phyloP scores from a whole-genome alignment of 2,329 filamentous ascomycete species.

The Sclerotinia glacialis region DNA sequence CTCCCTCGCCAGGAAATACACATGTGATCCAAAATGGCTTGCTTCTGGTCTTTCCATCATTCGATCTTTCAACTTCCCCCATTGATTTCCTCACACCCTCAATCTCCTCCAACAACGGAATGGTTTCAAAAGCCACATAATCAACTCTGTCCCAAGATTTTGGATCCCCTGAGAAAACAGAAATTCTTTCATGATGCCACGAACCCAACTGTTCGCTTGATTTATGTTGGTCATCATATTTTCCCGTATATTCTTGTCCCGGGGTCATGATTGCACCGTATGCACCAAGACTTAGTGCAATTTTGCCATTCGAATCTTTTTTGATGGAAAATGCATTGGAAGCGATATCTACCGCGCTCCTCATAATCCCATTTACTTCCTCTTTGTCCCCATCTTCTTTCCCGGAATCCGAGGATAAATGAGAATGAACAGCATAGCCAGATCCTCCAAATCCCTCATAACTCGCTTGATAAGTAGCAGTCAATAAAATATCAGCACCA shows the following conservation, averaged over 20 bases:
- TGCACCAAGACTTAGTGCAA: slow-evolving; percentile 62
- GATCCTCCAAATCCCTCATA: slow-evolving; percentile 49
- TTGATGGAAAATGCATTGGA: slow-evolving; percentile 36
- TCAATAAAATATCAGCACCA: slow-evolving; percentile 62
- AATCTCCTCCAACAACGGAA: slow-evolving; percentile 62
- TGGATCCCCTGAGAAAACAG: slow-evolving; percentile 44
- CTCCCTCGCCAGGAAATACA: slow-evolving; percentile 56
- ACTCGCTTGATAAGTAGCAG: slow-evolving; percentile 66
- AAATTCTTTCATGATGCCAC: slow-evolving; percentile 58
- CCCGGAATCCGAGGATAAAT: background rate
- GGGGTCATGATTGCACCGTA: slow-evolving; percentile 67
- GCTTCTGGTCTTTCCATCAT: background rate
- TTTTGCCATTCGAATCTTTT: slow-evolving; percentile 19
- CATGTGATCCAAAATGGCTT: slow-evolving; percentile 56
- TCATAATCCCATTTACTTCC: slow-evolving; percentile 47
- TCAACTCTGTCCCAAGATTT: slow-evolving; percentile 42
- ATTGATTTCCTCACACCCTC: slow-evolving; percentile 51
- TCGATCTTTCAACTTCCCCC: slow-evolving; percentile 13
- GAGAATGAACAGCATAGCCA: slow-evolving; percentile 14
- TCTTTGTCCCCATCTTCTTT: slow-evolving; percentile 26
- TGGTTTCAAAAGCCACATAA: slow-evolving; percentile 63
- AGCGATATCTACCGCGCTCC: slow-evolving; percentile 42
- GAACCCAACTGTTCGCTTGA: slow-evolving; percentile 45
- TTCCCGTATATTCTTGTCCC: slow-evolving; percentile 62
- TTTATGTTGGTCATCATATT: slow-evolving; percentile 53